A percentile compares a stretch with the other conserved stretches of the same genome.
Evolutionary conservation across 441 rosid genomes (phyloP).

Genomic region (Erysimum cheiri): DNA sequence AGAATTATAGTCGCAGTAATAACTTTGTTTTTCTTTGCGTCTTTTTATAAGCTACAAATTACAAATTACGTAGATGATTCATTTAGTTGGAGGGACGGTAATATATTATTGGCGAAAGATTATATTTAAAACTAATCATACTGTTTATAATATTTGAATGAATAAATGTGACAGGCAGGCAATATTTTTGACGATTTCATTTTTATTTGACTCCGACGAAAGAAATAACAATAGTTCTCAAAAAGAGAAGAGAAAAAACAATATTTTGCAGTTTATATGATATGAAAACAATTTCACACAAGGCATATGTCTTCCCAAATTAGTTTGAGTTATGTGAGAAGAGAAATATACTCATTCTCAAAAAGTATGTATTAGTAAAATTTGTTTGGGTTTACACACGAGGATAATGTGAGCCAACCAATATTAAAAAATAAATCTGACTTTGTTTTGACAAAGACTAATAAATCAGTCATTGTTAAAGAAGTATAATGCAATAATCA

Average conservation of each 20-base stretch:
- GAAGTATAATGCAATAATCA: not conserved
- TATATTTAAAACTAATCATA: not conserved
- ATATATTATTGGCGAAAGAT: not conserved
- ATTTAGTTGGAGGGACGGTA: not conserved
- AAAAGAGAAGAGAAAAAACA: no score
- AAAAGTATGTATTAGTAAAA: not conserved
- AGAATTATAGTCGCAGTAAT: constrained; percentile 15
- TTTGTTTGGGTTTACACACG: not conserved
- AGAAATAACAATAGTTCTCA: no score
- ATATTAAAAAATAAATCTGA: not conserved
- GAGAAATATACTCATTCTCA: no score
- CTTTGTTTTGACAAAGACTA: not conserved
- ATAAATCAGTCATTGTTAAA: not conserved
- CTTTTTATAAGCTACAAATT: constrained; percentile 12
- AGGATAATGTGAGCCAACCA: not conserved
- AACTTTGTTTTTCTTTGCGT: constrained; percentile 2
- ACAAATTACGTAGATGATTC: not conserved
- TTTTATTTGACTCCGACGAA: not conserved
- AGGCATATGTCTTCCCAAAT: no score
- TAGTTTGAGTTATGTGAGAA: no score
- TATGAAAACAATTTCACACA: no score
- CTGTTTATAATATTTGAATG: not conserved
- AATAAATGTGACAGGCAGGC: not conserved
- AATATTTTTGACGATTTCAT: not conserved
- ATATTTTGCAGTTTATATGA: no score